These are phyloP conservation scores for Trichoderma sp. DNA, from an alignment of 2,329 filamentous ascomycete genomes.

Conservation along the genomic window DNA sequence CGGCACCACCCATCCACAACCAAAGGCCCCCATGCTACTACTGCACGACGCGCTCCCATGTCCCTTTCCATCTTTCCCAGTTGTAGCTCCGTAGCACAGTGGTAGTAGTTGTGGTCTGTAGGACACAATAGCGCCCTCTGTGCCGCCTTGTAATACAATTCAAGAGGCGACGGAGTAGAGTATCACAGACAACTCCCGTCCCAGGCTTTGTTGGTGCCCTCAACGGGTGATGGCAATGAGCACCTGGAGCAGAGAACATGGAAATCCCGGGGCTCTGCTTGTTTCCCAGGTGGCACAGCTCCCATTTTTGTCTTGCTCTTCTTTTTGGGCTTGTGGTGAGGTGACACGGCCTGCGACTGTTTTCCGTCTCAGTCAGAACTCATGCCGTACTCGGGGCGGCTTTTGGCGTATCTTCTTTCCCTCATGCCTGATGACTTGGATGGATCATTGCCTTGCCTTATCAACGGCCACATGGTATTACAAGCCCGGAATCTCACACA, in stretches of 20 bases:
- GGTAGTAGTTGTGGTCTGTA: no score
- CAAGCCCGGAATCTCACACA: no score
- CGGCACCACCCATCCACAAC: not conserved
- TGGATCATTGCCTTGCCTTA: no score
- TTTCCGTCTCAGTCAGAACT: not conserved
- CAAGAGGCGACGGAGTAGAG: no score
- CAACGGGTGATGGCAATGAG: not conserved
- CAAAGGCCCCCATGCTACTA: not conserved
- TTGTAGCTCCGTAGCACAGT: no score
- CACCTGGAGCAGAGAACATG: no score
- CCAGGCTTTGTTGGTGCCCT: not conserved
- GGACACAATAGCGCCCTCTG: no score
- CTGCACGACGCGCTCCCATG: constrained; percentile 10
- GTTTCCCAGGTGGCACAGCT: constrained; percentile 1
- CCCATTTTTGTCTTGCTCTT: not conserved
- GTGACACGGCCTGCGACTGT: not conserved
- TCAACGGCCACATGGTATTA: no score
- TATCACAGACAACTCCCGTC: not conserved
- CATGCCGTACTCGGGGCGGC: not conserved
- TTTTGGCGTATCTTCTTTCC: not conserved
- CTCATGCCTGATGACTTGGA: not conserved
- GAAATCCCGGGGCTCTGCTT: not conserved
- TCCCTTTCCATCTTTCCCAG: not conserved
- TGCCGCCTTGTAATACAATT: no score
- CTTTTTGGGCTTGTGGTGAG: not conserved